Conservation (phyloP, 2,329 filamentous ascomycete genomes). For the Monosporascus sp. region DNA sequence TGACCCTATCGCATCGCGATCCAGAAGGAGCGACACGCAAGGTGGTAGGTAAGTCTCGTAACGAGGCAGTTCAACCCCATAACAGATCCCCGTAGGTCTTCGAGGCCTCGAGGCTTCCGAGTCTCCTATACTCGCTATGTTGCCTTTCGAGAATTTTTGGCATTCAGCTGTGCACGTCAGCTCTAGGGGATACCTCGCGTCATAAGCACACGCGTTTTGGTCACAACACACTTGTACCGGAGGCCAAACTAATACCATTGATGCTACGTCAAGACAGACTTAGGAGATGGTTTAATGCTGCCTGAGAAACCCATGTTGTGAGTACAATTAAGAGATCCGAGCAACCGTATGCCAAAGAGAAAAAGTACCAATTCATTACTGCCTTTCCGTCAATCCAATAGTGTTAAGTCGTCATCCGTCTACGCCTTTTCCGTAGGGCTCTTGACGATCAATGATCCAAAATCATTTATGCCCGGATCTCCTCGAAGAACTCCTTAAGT, state of each 20-base stretch:
- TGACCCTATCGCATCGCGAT: too few relatives aligned
- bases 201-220: too few relatives aligned
- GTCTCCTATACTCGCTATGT: neutral
- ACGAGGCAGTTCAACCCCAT: too few relatives aligned
- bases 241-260: constrained; percentile 7
- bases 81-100: too few relatives aligned
- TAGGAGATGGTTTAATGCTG: constrained; percentile 17
- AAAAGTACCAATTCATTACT: constrained; percentile 5
- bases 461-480: constrained; percentile 33
- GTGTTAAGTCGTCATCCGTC: neutral
- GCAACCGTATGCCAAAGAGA: constrained; percentile 1
- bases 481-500: constrained; percentile 53
- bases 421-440: neutral
- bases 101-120: too few relatives aligned
- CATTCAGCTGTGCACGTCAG: neutral
- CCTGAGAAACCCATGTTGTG: constrained; percentile 13
- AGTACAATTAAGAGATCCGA: constrained; percentile 20
- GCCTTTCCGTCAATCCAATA: constrained; percentile 8
- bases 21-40: too few relatives aligned
- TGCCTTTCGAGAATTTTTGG: neutral
- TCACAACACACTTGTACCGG: neutral
- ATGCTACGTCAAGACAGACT: constrained; percentile 12
- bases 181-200: too few relatives aligned
- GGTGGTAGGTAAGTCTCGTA: too few relatives aligned
- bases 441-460: neutral